Percentiles rank a stretch among this genome's conserved stretches.
Conservation (phyloP, 2,329 filamentous ascomycete species). For the Whalleya microplaca region DNA sequence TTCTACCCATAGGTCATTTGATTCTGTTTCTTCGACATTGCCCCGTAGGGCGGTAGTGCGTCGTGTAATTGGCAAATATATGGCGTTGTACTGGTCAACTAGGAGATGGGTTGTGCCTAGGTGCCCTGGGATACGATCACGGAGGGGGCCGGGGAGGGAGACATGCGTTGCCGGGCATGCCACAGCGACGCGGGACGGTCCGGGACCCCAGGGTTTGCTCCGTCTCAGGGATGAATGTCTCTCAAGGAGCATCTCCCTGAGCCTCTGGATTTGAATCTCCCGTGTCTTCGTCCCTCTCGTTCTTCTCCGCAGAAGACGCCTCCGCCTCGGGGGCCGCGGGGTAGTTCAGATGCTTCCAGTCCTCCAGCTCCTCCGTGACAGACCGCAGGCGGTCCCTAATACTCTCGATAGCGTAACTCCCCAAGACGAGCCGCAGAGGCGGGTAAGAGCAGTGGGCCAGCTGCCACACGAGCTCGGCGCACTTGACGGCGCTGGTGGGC, state of each 20-base stretch:
- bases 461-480: constrained; percentile 92
- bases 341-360: constrained; percentile 88
- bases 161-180: no score
- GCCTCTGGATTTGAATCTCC: constrained; percentile 25
- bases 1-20: no score
- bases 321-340: constrained; percentile 46
- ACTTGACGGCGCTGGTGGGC: constrained; percentile 90
- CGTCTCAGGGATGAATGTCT: neutral
- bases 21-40: no score
- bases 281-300: constrained; percentile 36
- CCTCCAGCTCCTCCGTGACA: constrained; percentile 92
- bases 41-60: no score
- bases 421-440: constrained; percentile 81
- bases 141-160: no score
- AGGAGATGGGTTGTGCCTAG: no score
- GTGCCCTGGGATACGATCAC: no score
- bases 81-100: no score
- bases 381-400: constrained; percentile 87
- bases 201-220: no score
- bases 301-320: constrained; percentile 35
- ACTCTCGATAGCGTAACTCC: constrained; percentile 94
- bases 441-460: constrained; percentile 94
- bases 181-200: no score
- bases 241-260: constrained; percentile 10
- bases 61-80: no score